Percentiles rank a stretch among this genome's conserved stretches.
phyloP scores from a whole-genome alignment of 2,329 filamentous ascomycete genomes.

The Harringtonia aguacate region DNA sequence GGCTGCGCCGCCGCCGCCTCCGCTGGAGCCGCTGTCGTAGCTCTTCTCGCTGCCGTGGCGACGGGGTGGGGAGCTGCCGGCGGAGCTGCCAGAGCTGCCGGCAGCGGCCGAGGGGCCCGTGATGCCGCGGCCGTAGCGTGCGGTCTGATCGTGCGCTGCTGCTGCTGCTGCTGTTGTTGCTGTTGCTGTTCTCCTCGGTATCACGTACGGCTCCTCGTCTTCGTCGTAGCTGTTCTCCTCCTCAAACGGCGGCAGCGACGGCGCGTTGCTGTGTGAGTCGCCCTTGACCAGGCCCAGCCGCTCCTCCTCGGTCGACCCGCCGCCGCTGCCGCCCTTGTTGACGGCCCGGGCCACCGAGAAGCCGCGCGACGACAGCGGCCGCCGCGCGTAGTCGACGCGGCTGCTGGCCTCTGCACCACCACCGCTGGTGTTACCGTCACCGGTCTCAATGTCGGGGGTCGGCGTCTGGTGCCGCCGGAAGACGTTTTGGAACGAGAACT shows the following conservation, averaged over 20 bases:
- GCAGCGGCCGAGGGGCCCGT: conserved; percentile 25
- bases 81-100: no score
- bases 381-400: conserved; percentile 10
- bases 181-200: no score
- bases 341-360: no score
- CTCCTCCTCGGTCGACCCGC: conserved; percentile 80
- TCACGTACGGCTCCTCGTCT: conserved; percentile 12
- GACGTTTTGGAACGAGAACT: conserved; percentile 89
- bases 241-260: conserved; percentile 23
- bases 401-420: no score
- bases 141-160: conserved; percentile 17
- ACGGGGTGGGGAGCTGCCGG: no score
- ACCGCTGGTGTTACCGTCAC: no score
- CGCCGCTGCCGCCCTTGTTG: no score
- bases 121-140: conserved; percentile 30
- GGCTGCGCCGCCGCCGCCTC: conserved; percentile 4
- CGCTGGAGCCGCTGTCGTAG: background rate
- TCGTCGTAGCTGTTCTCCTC: conserved; percentile 11
- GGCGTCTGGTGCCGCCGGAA: conserved; percentile 47
- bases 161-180: no score
- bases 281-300: conserved; percentile 72
- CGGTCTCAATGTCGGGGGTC: conserved; percentile 2
- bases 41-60: background rate
- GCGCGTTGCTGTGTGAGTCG: conserved; percentile 34
- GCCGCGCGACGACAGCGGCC: conserved; percentile 24